A percentile compares a stretch with the other conserved stretches of the same genome.
These are phyloP conservation scores for Coemansia sp. DNA, from an alignment of 192 early-diverging fungal genomes.

Conservation along the genomic window DNA sequence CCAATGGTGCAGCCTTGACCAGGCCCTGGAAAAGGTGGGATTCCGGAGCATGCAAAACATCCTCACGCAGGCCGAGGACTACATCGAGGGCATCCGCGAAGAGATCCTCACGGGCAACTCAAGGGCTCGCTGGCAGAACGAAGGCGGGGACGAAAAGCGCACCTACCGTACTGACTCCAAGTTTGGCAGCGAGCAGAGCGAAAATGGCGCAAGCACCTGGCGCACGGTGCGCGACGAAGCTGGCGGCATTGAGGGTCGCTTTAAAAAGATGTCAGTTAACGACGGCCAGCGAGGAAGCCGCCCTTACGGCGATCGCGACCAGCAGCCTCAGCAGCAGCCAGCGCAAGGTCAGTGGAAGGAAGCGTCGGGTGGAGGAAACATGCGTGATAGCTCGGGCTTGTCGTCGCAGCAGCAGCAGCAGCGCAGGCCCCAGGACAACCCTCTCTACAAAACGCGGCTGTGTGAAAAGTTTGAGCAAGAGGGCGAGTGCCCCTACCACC, in stretches of 20 bases:
- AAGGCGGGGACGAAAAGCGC: constrained; percentile 41
- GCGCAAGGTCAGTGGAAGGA: constrained; percentile 6
- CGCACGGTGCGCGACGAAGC: constrained; percentile 22
- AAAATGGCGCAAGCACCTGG: constrained; percentile 14
- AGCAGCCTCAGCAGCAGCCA: constrained; percentile 19
- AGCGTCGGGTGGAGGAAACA: background rate
- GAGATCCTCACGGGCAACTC: constrained; percentile 25
- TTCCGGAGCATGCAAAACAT: constrained; percentile 86
- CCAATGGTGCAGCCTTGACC: constrained; percentile 67
- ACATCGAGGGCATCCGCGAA: constrained; percentile 60
- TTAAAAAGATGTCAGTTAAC: constrained; percentile 20
- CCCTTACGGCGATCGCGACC: constrained; percentile 13
- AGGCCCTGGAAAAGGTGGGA: constrained; percentile 65
- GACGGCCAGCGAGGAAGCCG: constrained; percentile 18
- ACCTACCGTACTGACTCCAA: constrained; percentile 16
- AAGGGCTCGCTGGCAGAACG: constrained; percentile 42
- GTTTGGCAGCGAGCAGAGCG: background rate
- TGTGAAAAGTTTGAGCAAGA: constrained; percentile 85
- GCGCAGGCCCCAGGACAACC: constrained; percentile 60
- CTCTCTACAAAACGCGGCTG: constrained; percentile 84
- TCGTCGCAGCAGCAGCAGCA: constrained; percentile 30
- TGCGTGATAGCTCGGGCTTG: constrained; percentile 8
- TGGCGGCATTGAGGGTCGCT: constrained; percentile 22
- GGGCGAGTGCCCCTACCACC: constrained; percentile 88
- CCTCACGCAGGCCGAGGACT: constrained; percentile 64